Evolutionary conservation across 352 stramenopile genomes (phyloP).

Genomic region (Globisporangium rhizosaccharum): DNA sequence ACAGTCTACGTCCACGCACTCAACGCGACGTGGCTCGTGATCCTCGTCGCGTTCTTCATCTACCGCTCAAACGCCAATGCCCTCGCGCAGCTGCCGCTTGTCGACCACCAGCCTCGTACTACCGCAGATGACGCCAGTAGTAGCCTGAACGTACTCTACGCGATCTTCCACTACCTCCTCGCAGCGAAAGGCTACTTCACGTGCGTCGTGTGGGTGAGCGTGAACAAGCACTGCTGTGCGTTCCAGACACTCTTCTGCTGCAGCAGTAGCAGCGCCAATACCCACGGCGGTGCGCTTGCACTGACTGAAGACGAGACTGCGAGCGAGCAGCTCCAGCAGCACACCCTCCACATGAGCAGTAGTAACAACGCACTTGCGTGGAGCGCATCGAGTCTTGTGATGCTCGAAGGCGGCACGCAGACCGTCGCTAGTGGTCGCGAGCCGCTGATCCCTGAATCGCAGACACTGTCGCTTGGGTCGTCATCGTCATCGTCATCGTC

Average conservation of each 20-base stretch:
- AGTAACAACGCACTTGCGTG: conserved; percentile 2
- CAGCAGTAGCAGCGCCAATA: background rate
- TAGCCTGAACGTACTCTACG: conserved; percentile 32
- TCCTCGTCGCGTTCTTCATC: conserved; percentile 55
- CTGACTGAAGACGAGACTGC: background rate
- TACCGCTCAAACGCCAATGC: conserved; percentile 43
- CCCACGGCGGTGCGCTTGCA: background rate
- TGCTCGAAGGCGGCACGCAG: conserved; percentile 2
- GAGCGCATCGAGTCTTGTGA: conserved; percentile 11
- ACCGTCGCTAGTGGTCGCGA: background rate
- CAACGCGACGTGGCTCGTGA: conserved; percentile 55
- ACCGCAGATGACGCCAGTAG: background rate
- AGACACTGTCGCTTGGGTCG: background rate
- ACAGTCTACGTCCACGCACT: conserved; percentile 64
- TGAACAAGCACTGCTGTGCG: conserved; percentile 61
- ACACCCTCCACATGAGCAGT: background rate
- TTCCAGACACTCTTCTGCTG: conserved; percentile 26
- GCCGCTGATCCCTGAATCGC: no score
- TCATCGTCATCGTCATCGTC: conserved; percentile 21
- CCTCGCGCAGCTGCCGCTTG: conserved; percentile 27
- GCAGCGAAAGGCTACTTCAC: conserved; percentile 60
- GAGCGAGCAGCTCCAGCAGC: background rate
- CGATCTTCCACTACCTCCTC: conserved; percentile 55
- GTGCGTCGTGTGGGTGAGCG: conserved; percentile 54
- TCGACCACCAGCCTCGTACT: conserved; percentile 8